Conservation (phyloP, 306 rosid genomes). For the barrel medic (Medicago truncatula) region DNA sequence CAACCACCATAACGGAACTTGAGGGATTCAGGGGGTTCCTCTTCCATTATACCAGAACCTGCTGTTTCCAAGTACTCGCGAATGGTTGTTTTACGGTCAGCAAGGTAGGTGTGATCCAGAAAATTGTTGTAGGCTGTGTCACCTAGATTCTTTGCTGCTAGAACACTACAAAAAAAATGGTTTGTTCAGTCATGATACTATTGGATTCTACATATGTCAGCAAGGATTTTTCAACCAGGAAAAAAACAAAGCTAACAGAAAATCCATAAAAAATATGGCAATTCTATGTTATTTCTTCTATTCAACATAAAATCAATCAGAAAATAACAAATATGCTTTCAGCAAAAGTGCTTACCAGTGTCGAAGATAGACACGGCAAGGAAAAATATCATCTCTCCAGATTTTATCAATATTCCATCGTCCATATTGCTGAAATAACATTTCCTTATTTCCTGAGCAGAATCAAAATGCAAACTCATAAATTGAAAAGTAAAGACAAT, state of each 20-base stretch:
- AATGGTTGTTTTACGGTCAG: slow-evolving; percentile 87
- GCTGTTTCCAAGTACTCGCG: slow-evolving; percentile 70
- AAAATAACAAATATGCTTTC: not conserved
- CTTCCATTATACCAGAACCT: slow-evolving; percentile 93
- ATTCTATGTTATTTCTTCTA: not conserved
- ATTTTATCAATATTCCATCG: slow-evolving; percentile 76
- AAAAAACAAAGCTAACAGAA: slow-evolving; percentile 4
- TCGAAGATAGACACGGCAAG: slow-evolving; percentile 91
- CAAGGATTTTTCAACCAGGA: slow-evolving; percentile 10
- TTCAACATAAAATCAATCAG: too few species aligned
- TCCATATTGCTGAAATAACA: slow-evolving; percentile 74
- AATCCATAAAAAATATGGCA: slow-evolving; percentile 5
- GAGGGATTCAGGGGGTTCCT: slow-evolving; percentile 91
- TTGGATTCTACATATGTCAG: slow-evolving; percentile 15
- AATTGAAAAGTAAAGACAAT: slow-evolving; percentile 14
- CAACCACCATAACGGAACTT: slow-evolving; percentile 86
- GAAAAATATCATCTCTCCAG: slow-evolving; percentile 92
- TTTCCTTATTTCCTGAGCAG: slow-evolving; percentile 73
- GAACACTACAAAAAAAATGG: slow-evolving; percentile 58
- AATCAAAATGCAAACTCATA: slow-evolving; percentile 26
- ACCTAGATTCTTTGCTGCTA: slow-evolving; percentile 83
- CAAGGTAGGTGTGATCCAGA: slow-evolving; percentile 90
- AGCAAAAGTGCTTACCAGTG: slow-evolving; percentile 72
- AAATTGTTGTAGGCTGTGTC: slow-evolving; percentile 72
- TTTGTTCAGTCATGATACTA: not conserved